Evolutionary conservation across 306 rosid genomes (phyloP).

Genomic region (Vigna radiata): DNA sequence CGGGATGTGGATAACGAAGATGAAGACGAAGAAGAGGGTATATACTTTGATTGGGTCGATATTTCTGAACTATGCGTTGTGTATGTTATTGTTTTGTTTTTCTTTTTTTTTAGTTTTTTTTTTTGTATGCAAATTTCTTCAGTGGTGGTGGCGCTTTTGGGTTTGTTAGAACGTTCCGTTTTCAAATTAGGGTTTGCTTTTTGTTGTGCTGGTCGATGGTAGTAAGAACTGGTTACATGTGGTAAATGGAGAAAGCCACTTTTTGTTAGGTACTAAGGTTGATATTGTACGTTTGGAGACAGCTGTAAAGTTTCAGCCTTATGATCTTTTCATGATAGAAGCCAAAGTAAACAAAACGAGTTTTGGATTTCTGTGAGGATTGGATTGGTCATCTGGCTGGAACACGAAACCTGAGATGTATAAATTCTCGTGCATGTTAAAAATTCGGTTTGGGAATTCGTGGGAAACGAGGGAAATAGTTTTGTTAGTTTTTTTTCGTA

Average conservation of each 20-base stretch:
- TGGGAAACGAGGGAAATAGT: conserved; percentile 1
- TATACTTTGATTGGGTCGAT: conserved; percentile 13
- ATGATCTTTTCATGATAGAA: not conserved
- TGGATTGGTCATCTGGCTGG: not conserved
- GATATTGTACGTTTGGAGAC: not conserved
- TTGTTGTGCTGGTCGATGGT: not conserved
- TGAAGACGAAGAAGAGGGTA: conserved; percentile 91
- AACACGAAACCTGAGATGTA: not conserved
- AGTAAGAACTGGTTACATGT: not conserved
- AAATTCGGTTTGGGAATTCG: conserved; percentile 1
- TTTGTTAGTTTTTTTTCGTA: not conserved
- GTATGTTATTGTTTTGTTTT: not conserved
- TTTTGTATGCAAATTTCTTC: not conserved
- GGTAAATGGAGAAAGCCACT: not conserved
- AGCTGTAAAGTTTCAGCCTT: not conserved
- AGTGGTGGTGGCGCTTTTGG: conserved; percentile 12
- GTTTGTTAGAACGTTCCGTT: conserved; percentile 33
- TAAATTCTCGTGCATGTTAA: not conserved
- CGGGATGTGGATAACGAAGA: conserved; percentile 65
- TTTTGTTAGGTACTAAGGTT: conserved; percentile 1
- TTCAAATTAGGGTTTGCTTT: conserved; percentile 32
- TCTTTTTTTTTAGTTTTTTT: not conserved
- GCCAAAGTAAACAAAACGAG: not conserved
- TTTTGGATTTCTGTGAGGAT: not conserved
- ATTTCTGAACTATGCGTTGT: not conserved